Conservation (phyloP, 2,329 filamentous ascomycete genomes). For the Fusarium chaquense region DNA sequence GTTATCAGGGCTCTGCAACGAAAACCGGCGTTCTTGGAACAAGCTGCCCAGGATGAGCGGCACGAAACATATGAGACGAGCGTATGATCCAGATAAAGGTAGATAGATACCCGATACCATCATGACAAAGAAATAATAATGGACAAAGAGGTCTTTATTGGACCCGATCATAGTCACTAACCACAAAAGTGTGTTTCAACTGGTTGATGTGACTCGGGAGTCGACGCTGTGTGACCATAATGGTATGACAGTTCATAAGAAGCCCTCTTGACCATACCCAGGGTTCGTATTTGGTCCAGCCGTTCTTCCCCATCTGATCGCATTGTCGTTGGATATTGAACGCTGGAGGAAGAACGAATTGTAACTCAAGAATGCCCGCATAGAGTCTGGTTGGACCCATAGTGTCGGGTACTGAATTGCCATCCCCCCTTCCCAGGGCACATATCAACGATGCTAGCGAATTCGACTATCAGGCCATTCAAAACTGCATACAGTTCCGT, state of each 20-base stretch:
- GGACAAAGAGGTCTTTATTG: neutral
- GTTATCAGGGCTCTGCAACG: constrained; percentile 10
- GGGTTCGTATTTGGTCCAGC: neutral
- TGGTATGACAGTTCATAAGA: no score
- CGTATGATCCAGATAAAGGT: constrained; percentile 23
- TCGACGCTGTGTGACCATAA: neutral
- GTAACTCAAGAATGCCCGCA: neutral
- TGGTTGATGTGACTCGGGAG: neutral
- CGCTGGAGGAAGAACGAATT: neutral
- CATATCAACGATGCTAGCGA: neutral
- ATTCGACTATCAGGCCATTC: neutral
- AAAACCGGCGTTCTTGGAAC: constrained; percentile 24
- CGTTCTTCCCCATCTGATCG: neutral
- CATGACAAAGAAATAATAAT: constrained; percentile 19
- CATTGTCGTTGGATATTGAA: neutral
- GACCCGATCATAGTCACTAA: neutral
- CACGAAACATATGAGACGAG: constrained; percentile 18
- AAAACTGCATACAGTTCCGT: neutral
- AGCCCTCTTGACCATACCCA: neutral
- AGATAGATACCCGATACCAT: constrained; percentile 38
- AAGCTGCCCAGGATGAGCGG: constrained; percentile 18
- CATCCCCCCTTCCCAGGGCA: no score
- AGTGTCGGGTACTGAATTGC: neutral
- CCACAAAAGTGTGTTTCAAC: neutral
- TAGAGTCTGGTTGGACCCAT: neutral